Percentiles rank a stretch among this genome's conserved stretches.
Evolutionary conservation across 352 stramenopile species (phyloP).

Genomic region (Globisporangium radiosum): DNA sequence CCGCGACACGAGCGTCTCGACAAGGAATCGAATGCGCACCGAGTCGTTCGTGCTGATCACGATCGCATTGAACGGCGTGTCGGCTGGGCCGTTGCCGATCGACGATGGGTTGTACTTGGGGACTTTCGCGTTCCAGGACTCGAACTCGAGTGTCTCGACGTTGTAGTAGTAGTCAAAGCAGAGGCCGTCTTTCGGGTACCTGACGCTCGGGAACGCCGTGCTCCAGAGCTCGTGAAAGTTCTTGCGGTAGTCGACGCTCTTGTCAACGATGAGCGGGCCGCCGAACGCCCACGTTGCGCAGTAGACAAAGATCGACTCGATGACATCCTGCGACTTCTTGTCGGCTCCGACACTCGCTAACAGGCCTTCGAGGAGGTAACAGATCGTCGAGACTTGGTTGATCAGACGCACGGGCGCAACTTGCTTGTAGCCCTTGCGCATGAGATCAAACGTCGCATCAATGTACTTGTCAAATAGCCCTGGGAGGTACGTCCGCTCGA

Average conservation of each 20-base stretch:
- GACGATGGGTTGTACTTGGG: constrained; percentile 85
- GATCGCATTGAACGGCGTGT: constrained; percentile 95
- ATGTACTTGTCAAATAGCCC: constrained; percentile 96
- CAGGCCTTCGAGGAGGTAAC: constrained; percentile 94
- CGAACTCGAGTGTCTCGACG: constrained; percentile 86
- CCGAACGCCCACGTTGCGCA: constrained; percentile 96
- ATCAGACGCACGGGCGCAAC: constrained; percentile 92
- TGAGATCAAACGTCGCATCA: constrained; percentile 91
- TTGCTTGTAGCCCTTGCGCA: constrained; percentile 94
- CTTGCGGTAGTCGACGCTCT: constrained; percentile 85
- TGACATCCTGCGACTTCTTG: constrained; percentile 90
- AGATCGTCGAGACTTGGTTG: constrained; percentile 94
- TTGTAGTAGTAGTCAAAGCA: constrained; percentile 99
- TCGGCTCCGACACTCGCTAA: constrained; percentile 76
- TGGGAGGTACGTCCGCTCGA: constrained; percentile 89
- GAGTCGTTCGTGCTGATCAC: constrained; percentile 96
- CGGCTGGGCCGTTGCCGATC: constrained; percentile 90
- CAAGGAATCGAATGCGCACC: constrained; percentile 91
- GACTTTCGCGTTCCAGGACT: constrained; percentile 92
- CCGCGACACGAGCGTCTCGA: constrained; percentile 92
- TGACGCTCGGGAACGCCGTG: constrained; percentile 73
- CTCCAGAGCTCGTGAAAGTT: constrained; percentile 87
- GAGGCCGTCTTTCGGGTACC: constrained; percentile 93
- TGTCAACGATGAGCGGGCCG: constrained; percentile 92
- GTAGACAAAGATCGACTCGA: constrained; percentile 96